Conservation (phyloP, 2,329 filamentous ascomycete species). For the Ophiostoma novo-ulmi region DNA sequence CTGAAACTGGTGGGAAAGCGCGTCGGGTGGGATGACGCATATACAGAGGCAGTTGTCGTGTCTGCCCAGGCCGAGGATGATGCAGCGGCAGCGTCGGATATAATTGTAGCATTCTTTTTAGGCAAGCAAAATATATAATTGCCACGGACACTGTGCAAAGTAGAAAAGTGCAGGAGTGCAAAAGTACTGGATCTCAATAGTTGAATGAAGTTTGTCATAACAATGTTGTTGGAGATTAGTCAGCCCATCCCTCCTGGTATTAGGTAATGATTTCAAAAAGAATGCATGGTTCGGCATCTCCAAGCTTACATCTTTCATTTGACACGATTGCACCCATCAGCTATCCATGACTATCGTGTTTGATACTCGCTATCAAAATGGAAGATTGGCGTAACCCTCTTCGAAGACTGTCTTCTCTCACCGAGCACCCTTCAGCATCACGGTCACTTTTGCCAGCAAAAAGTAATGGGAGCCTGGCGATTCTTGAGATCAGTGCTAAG, state of each 20-base stretch:
- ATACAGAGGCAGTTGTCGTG: background rate
- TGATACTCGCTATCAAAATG: background rate
- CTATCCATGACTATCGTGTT: too few species aligned
- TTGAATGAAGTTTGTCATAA: too few species aligned
- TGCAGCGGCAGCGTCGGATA: background rate
- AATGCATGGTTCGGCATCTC: too few species aligned
- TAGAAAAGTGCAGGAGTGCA: background rate
- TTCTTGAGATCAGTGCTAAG: background rate
- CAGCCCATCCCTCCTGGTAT: too few species aligned
- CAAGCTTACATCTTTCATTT: too few species aligned
- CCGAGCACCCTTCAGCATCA: background rate
- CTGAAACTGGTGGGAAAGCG: slow-evolving; percentile 23
- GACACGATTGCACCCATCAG: too few species aligned
- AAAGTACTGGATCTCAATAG: too few species aligned
- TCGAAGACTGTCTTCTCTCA: background rate
- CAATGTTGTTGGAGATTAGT: too few species aligned
- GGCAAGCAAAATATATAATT: background rate
- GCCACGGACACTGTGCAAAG: background rate
- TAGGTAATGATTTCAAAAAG: too few species aligned
- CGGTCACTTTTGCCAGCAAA: background rate
- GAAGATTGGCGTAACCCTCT: background rate
- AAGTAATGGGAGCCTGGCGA: background rate
- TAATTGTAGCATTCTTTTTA: background rate
- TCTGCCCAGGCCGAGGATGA: background rate
- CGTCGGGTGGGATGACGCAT: background rate